Evolutionary conservation across 2,329 filamentous ascomycete species (phyloP).

Genomic region (Acarospora socialis): DNA sequence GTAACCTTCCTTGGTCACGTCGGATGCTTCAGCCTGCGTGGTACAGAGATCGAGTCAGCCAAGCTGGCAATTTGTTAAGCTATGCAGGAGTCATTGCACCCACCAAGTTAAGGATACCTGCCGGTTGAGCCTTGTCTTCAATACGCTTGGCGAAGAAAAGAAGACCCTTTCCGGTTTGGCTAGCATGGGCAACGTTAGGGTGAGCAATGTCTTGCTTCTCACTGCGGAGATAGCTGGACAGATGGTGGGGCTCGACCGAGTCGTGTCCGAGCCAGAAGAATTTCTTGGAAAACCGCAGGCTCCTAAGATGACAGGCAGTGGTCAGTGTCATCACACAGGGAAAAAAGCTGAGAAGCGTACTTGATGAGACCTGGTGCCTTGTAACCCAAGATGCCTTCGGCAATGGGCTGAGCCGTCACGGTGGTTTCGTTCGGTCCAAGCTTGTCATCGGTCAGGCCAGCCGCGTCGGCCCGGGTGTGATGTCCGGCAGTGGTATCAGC

Average conservation of each 20-base stretch:
- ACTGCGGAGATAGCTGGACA: constrained; percentile 65
- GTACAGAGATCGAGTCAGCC: constrained; percentile 38
- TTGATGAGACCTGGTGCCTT: constrained; percentile 83
- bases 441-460: constrained; percentile 21
- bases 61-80: constrained; percentile 18
- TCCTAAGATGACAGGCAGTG: constrained; percentile 38
- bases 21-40: constrained; percentile 46
- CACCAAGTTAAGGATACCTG: constrained; percentile 76
- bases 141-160: constrained; percentile 79
- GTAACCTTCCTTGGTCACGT: constrained; percentile 60
- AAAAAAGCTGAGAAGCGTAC: constrained; percentile 40
- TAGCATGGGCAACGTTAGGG: constrained; percentile 74
- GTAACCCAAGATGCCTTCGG: constrained; percentile 76
- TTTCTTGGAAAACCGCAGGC: constrained; percentile 81
- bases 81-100: constrained; percentile 22
- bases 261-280: constrained; percentile 79
- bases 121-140: constrained; percentile 65
- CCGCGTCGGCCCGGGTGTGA: constrained; percentile 16
- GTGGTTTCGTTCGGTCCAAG: constrained; percentile 28
- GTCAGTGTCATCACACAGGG: not conserved
- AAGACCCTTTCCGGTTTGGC: constrained; percentile 87
- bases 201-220: constrained; percentile 70
- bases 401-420: constrained; percentile 50
- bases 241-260: constrained; percentile 56
- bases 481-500: constrained; percentile 15